Conservation (phyloP, 2,329 filamentous ascomycete species). For the Fusarium abutilonis region DNA sequence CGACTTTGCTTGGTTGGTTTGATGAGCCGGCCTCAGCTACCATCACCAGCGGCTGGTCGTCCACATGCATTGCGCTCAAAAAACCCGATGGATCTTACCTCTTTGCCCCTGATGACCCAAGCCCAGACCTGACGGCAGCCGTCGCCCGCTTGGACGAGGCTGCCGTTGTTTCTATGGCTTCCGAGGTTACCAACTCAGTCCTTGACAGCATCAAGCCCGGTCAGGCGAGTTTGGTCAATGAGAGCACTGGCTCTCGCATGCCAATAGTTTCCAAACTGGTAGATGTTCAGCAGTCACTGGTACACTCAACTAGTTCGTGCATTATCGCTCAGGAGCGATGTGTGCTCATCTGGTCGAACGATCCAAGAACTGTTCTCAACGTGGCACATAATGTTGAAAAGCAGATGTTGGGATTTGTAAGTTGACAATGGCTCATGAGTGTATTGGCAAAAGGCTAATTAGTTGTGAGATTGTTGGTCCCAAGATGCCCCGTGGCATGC, state of each 20-base stretch:
- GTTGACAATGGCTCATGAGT: background rate
- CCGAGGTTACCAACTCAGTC: slow-evolving; percentile 37
- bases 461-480: slow-evolving; percentile 38
- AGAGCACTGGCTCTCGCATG: slow-evolving; percentile 39
- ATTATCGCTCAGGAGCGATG: slow-evolving; percentile 39
- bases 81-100: slow-evolving; percentile 33
- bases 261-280: slow-evolving; percentile 35
- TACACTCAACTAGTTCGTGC: slow-evolving; percentile 33
- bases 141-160: slow-evolving; percentile 34
- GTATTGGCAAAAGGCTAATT: background rate
- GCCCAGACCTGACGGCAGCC: slow-evolving; percentile 35
- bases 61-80: slow-evolving; percentile 42
- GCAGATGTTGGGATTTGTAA: slow-evolving; percentile 42
- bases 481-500: slow-evolving; percentile 39
- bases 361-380: slow-evolving; percentile 37
- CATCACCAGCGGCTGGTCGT: slow-evolving; percentile 41
- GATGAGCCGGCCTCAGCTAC: slow-evolving; percentile 37
- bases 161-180: slow-evolving; percentile 42
- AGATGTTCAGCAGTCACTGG: slow-evolving; percentile 32
- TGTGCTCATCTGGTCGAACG: slow-evolving; percentile 41
- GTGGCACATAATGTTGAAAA: slow-evolving; percentile 43
- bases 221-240: slow-evolving; percentile 30
- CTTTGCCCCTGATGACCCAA: slow-evolving; percentile 39
- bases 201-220: slow-evolving; percentile 38
- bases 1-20: slow-evolving; percentile 43